Base-by-base conservation (phyloP, 345 rosid species). In the Melastoma malabathricum region DNA sequence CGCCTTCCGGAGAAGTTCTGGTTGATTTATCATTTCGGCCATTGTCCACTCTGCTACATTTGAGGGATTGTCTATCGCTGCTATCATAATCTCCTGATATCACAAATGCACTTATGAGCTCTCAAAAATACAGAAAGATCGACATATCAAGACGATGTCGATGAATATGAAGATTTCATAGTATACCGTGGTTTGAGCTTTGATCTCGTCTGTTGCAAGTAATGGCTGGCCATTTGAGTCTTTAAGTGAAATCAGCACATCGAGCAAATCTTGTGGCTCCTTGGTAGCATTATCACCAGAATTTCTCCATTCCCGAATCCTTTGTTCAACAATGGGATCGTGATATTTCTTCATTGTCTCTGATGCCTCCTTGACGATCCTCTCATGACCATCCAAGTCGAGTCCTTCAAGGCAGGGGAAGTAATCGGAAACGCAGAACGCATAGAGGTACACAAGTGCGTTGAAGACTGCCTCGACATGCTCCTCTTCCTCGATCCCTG, bases 341-440 rank as follows among this genome's bases (percentile, higher is more conserved):
- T 76, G 81, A 23, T 68, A 76, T 53, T 74, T 75, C 13, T 55
- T 61, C 0, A 81, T 25, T 10, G 48, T 63, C 15, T 13, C 18
- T 15, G 25, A 51, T 12, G 61, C 69, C 6, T 57, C 29, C 17
- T 50, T 27, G 19, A 72, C 49, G 1, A 71, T 13, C 57, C 64
- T 70, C 59, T 76, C 80, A 45, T 76, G 83, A 0, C 86, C 83
- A 63, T 76, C 83, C n/a, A 74, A 47, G 38, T 79, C 82, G 25
- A 82, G 56, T 38, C 72, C 64, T 47, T 51, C 55, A 61, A 74
- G 51, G 39, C 50, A 62, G 1, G 85, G 79, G 23, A 79, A 25
- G 47, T 68, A 79, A 61, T 82, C 81, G 5, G 81, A 82, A 8
- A 74, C 6, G 14, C 67, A 70, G 48, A 79, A 79, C 0, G 77